These are phyloP conservation scores for Puccinia polysora DNA, from an alignment of 1,284 basidiomycete species.

Conservation along the genomic window DNA sequence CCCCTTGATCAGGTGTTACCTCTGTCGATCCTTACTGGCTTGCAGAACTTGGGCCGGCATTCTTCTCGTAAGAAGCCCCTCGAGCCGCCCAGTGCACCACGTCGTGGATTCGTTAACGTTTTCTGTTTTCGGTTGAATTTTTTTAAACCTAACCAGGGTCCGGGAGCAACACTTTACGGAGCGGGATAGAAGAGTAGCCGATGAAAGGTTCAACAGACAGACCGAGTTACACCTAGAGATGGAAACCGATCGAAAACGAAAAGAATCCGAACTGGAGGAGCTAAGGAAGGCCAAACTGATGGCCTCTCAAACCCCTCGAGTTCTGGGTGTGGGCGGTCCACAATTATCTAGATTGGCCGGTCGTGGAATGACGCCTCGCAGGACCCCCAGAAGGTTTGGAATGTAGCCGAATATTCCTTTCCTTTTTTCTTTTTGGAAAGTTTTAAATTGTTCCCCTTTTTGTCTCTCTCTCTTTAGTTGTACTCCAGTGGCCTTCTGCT, in stretches of 20 bases:
- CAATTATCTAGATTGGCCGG: slow-evolving; percentile 39
- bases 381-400: slow-evolving; percentile 41
- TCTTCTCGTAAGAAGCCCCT: slow-evolving; percentile 58
- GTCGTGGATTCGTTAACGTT: not conserved
- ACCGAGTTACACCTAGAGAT: slow-evolving; percentile 69
- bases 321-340: slow-evolving; percentile 35
- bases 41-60: slow-evolving; percentile 53
- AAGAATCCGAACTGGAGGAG: slow-evolving; percentile 46
- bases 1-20: slow-evolving; percentile 77
- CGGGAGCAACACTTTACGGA: slow-evolving; percentile 74
- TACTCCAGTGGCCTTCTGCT: no score
- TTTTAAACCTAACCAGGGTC: slow-evolving; percentile 42
- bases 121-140: slow-evolving; percentile 36
- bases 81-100: slow-evolving; percentile 62
- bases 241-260: slow-evolving; percentile 47
- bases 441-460: no score
- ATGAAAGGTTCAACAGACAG: slow-evolving; percentile 79
- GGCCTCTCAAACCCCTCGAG: slow-evolving; percentile 39
- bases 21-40: slow-evolving; percentile 93
- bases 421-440: not conserved
- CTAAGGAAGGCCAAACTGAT: slow-evolving; percentile 38
- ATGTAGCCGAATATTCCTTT: slow-evolving; percentile 2
- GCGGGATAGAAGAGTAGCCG: slow-evolving; percentile 63
- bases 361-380: slow-evolving; percentile 33
- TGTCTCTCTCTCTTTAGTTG: no score